Evolutionary conservation across 164 flowering plant genomes (phyloP), one percentile per base, ranked within the genome.

Genomic region (Cinnamomum micranthum): DNA sequence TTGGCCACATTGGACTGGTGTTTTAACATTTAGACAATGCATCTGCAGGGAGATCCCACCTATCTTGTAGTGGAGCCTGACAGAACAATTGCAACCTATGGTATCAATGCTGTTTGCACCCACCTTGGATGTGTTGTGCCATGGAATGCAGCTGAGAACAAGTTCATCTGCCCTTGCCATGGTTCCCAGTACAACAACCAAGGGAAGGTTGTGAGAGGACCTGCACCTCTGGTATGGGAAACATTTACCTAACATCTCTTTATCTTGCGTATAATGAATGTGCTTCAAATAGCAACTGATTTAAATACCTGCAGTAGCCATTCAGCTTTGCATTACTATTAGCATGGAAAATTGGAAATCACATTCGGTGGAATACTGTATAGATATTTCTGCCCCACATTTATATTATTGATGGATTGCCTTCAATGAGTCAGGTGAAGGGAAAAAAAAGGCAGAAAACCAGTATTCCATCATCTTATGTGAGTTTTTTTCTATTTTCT

Each of bases 51-150:
- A 76, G 97, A 94, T 77, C 97, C 98, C 2, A 92, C 95, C 11
- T 92, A 94, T 89, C 92, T 94, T 41, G 90, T 94, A 6, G 94
- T 92, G 85, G 97, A 94, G 87, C 87, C 68, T 2, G 97, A 94
- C 84, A 83, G 73, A 77, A 89, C 92, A 19, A 88, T 91, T 20
- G 98, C 98, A 65, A 86, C 97, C 4, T 94, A 82, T n/a, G 98
- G 97, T 7, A 89, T 94, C 68, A 94, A 92, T 75, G 98, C 92
- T 0, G 97, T 94, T 17, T 94, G 98, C 87, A 91, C 98, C 6
- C 98, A 94, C 74, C 96, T 94, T 68, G 96, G 98, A 33, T 94
- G 98, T 79, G 98, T 94, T 7, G 96, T 94, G 66, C 98, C 98
- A 50, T 92, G 83, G 83, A 94, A 92, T 76, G 2, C 73, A 0